Evolutionary conservation across 1,284 basidiomycete genomes (phyloP).

Genomic region (Leccinum insolens): DNA sequence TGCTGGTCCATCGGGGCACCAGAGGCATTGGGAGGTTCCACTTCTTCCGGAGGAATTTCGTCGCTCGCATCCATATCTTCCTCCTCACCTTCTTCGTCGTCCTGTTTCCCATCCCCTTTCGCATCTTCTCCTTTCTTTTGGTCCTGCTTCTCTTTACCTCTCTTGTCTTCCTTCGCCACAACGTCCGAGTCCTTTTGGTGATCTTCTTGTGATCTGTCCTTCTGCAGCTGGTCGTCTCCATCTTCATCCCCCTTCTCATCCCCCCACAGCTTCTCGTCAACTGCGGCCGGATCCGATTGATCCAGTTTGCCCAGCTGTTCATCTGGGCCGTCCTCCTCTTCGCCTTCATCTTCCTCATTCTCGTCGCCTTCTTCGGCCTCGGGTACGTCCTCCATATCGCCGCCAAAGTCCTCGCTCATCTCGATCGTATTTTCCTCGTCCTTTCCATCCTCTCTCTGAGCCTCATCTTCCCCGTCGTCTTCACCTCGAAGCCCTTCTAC

Average conservation of each 20-base stretch:
- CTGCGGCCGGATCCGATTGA: constrained; percentile 79
- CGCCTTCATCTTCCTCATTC: constrained; percentile 56
- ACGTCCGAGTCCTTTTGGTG: constrained; percentile 65
- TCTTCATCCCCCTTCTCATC: constrained; percentile 67
- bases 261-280: constrained; percentile 98
- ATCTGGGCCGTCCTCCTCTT: constrained; percentile 66
- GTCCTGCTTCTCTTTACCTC: constrained; percentile 39
- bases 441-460: constrained; percentile 49
- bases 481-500: constrained; percentile 92
- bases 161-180: constrained; percentile 60
- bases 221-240: constrained; percentile 54
- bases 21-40: constrained; percentile 44
- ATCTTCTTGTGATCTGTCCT: constrained; percentile 53
- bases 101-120: constrained; percentile 30
- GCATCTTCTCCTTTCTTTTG: constrained; percentile 35
- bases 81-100: too few species aligned
- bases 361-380: constrained; percentile 54
- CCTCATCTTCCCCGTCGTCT: constrained; percentile 55
- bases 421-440: constrained; percentile 74
- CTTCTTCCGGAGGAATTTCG: constrained; percentile 29
- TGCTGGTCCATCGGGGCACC: constrained; percentile 75
- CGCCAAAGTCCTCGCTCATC: constrained; percentile 80
- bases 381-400: constrained; percentile 80
- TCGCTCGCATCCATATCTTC: constrained; percentile 18
- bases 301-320: constrained; percentile 89